phyloP scores from a whole-genome alignment of 2,329 filamentous ascomycete species.

The Fusarium pseudonygamai region DNA sequence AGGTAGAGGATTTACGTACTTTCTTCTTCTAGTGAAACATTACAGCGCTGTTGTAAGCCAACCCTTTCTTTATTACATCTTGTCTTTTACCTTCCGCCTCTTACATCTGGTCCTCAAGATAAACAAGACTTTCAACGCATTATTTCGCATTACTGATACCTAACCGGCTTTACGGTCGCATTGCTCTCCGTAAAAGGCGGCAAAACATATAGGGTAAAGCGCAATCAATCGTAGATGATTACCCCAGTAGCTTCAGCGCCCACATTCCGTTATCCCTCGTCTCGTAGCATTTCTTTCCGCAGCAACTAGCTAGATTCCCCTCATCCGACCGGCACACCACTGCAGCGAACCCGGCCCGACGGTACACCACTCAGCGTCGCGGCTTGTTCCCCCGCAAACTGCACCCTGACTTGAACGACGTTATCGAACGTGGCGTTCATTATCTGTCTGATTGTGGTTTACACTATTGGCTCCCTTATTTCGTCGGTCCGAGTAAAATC shows the following conservation, averaged over 20 bases:
- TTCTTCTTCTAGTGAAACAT: accelerated
- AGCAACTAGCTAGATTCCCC: not conserved
- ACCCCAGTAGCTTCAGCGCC: not conserved
- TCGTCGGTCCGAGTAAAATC: not conserved
- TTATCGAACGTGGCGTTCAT: not conserved
- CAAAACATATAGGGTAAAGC: too few relatives aligned
- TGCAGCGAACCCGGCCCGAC: not conserved
- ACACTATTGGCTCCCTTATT: not conserved
- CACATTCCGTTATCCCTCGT: not conserved
- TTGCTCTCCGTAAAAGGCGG: too few relatives aligned
- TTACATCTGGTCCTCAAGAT: too few relatives aligned
- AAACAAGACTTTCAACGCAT: too few relatives aligned
- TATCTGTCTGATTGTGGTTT: not conserved
- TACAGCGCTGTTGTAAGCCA: accelerated
- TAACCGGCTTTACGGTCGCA: too few relatives aligned
- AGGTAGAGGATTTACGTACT: too few relatives aligned
- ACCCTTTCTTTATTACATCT: too few relatives aligned
- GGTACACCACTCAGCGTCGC: not conserved
- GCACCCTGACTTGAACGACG: not conserved
- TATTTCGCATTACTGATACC: too few relatives aligned
- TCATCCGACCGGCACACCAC: not conserved
- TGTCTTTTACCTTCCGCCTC: too few relatives aligned
- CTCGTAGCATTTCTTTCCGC: not conserved
- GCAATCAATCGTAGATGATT: not conserved
- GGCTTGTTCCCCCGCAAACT: not conserved